A percentile compares a stretch with the other conserved stretches of the same genome.
Evolutionary conservation across 1,284 basidiomycete species (phyloP).

Genomic region (Ustilago shanxiensis): DNA sequence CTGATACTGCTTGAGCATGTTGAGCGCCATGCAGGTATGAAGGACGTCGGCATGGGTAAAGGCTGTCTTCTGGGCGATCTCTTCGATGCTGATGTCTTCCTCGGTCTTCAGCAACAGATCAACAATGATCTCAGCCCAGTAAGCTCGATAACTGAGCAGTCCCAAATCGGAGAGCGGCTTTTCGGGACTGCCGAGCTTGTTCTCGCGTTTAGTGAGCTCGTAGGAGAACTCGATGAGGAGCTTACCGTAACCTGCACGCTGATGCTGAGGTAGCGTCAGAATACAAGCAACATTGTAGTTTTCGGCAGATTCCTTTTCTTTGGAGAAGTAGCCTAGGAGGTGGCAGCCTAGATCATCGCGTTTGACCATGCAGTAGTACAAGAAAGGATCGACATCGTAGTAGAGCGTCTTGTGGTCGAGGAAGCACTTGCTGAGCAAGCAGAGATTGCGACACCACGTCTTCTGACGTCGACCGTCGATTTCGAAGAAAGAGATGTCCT

Average conservation of each 20-base stretch:
- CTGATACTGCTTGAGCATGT: slow-evolving; percentile 96
- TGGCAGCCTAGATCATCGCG: slow-evolving; percentile 93
- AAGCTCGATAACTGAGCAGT: slow-evolving; percentile 90
- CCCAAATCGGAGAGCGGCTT: slow-evolving; percentile 97
- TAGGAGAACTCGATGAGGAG: slow-evolving; percentile 98
- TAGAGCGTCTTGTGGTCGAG: slow-evolving; percentile 99
- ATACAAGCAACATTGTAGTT: slow-evolving; percentile 99
- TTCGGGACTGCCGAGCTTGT: slow-evolving; percentile 94
- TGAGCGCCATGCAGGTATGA: slow-evolving; percentile 96
- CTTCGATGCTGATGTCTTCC: slow-evolving; percentile 90
- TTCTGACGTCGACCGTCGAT: slow-evolving; percentile 96
- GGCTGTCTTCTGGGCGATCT: slow-evolving; percentile 95
- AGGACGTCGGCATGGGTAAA: slow-evolving; percentile 97
- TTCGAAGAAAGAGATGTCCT: slow-evolving; percentile 97
- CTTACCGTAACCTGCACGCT: slow-evolving; percentile 94
- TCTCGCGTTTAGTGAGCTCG: slow-evolving; percentile 95
- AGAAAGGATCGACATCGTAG: slow-evolving; percentile 99
- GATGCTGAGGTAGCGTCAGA: slow-evolving; percentile 95
- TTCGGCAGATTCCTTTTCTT: slow-evolving; percentile 98
- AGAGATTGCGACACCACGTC: slow-evolving; percentile 97
- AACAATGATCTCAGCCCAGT: slow-evolving; percentile 97
- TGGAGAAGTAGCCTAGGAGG: slow-evolving; percentile 97
- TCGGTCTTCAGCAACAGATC: slow-evolving; percentile 80
- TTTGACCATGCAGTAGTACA: slow-evolving; percentile 97
- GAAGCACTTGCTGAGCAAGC: slow-evolving; percentile 96